phyloP scores from a whole-genome alignment of 2,329 filamentous ascomycete species.

The Ophiostoma triangulosporum region DNA sequence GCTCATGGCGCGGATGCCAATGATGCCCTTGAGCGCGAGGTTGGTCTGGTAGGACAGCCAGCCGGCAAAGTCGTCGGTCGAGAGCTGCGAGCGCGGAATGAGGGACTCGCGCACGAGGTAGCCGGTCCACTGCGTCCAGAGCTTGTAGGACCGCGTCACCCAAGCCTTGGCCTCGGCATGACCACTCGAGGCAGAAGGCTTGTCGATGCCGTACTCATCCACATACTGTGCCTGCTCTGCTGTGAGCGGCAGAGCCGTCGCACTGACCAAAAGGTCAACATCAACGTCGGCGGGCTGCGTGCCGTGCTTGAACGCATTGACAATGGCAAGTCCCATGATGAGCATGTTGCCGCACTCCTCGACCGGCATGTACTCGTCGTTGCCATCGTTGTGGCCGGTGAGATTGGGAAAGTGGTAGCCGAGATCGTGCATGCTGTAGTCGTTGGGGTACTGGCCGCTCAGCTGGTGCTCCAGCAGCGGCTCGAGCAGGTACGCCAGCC shows the following conservation, averaged over 20 bases:
- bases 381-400: conserved; percentile 53
- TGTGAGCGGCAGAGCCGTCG: conserved; percentile 7
- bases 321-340: conserved; percentile 50
- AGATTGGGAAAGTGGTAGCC: conserved; percentile 58
- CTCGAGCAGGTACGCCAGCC: conserved; percentile 65
- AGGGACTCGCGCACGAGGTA: conserved; percentile 59
- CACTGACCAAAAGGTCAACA: conserved; percentile 13
- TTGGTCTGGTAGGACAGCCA: conserved; percentile 64
- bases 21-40: conserved; percentile 61
- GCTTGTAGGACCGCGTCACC: conserved; percentile 40
- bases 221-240: conserved; percentile 9
- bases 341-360: conserved; percentile 64
- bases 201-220: conserved; percentile 16
- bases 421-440: conserved; percentile 64
- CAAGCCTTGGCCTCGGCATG: conserved; percentile 28
- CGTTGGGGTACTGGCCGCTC: conserved; percentile 69
- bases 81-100: conserved; percentile 57
- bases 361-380: conserved; percentile 60
- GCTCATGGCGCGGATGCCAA: conserved; percentile 67
- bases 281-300: conserved; percentile 36
- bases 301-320: conserved; percentile 56
- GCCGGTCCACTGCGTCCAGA: conserved; percentile 67
- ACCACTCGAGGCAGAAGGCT: conserved; percentile 27
- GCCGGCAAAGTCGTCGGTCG: conserved; percentile 67
- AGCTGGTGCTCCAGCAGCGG: conserved; percentile 68